These are phyloP conservation scores for Tephrocybe rancida DNA, from an alignment of 768 basidiomycete species.

Conservation along the genomic window DNA sequence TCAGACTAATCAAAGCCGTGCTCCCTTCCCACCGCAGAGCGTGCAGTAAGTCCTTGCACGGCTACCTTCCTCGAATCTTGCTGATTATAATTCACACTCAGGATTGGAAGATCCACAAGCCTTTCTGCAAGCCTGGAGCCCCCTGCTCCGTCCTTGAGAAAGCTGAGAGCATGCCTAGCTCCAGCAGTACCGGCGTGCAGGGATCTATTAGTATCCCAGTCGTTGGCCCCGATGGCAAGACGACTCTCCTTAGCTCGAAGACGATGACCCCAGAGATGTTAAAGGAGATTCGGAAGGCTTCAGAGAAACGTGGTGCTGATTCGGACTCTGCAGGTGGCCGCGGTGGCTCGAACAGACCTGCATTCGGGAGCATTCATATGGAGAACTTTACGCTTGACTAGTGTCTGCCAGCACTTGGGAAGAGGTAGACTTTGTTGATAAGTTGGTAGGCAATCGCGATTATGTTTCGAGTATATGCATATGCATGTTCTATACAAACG, in stretches of 20 bases:
- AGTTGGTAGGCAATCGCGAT: too few species aligned
- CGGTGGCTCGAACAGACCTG: too few species aligned
- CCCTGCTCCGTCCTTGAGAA: conserved; percentile 31
- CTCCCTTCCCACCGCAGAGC: conserved; percentile 6
- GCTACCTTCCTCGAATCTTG: not conserved
- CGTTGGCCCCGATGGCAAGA: conserved; percentile 22
- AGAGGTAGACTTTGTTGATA: too few species aligned
- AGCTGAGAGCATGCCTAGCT: conserved; percentile 5
- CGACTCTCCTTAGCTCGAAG: conserved; percentile 26
- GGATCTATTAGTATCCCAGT: conserved; percentile 27
- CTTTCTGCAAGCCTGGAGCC: conserved; percentile 32
- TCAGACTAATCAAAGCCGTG: too few species aligned
- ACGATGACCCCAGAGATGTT: conserved; percentile 28
- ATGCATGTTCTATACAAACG: too few species aligned
- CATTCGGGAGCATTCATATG: too few species aligned
- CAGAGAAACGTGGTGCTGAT: not conserved
- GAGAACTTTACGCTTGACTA: too few species aligned
- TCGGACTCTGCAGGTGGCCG: too few species aligned
- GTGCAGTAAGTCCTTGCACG: conserved; percentile 6
- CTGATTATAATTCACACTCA: not conserved
- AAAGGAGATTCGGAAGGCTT: conserved; percentile 24
- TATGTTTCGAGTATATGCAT: too few species aligned
- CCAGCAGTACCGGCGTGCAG: conserved; percentile 1
- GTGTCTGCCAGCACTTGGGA: too few species aligned
- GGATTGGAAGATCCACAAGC: conserved; percentile 39